phyloP scores from a whole-genome alignment of 23 red algal species.

The Gracilariopsis chorda region DNA sequence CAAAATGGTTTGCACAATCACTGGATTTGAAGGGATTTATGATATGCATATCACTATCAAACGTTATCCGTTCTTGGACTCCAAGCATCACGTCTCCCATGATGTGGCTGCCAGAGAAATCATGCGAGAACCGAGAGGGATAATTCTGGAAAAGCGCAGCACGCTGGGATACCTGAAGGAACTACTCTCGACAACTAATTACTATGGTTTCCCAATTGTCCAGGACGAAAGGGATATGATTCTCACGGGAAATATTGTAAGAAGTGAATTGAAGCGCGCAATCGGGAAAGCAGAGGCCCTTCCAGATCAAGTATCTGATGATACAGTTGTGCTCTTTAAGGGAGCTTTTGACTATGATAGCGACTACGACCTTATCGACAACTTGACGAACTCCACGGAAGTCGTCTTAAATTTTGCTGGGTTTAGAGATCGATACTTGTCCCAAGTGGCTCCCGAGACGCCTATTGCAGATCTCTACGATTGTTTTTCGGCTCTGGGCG shows the following conservation, averaged over 20 bases:
- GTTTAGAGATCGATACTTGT: slow-evolving; percentile 52
- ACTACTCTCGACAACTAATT: slow-evolving; percentile 43
- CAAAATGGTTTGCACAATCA: slow-evolving; percentile 79
- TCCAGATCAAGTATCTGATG: slow-evolving; percentile 11
- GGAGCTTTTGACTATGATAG: slow-evolving; percentile 43
- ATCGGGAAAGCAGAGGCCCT: slow-evolving; percentile 14
- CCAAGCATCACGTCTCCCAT: slow-evolving; percentile 51
- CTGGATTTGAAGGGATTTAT: slow-evolving; percentile 74
- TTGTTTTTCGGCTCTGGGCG: slow-evolving; percentile 59
- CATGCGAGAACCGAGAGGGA: slow-evolving; percentile 48
- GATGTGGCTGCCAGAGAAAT: slow-evolving; percentile 37
- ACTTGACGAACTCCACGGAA: slow-evolving; percentile 28
- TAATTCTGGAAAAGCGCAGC: slow-evolving; percentile 34
- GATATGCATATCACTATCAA: slow-evolving; percentile 87
- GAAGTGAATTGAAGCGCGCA: slow-evolving; percentile 32
- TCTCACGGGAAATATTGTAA: slow-evolving; percentile 57
- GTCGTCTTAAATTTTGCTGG: slow-evolving; percentile 54
- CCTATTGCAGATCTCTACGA: slow-evolving; percentile 66
- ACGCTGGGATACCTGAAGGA: slow-evolving; percentile 39
- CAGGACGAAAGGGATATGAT: slow-evolving; percentile 50
- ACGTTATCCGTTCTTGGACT: slow-evolving; percentile 71
- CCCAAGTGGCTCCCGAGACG: slow-evolving; percentile 51
- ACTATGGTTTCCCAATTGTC: slow-evolving; percentile 73
- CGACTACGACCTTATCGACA: background rate
- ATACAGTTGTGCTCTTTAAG: slow-evolving; percentile 42